A percentile compares a stretch with the other conserved stretches of the same genome.
phyloP scores from a whole-genome alignment of 257 asterid genomes.

The Gentiana macrophylla region DNA sequence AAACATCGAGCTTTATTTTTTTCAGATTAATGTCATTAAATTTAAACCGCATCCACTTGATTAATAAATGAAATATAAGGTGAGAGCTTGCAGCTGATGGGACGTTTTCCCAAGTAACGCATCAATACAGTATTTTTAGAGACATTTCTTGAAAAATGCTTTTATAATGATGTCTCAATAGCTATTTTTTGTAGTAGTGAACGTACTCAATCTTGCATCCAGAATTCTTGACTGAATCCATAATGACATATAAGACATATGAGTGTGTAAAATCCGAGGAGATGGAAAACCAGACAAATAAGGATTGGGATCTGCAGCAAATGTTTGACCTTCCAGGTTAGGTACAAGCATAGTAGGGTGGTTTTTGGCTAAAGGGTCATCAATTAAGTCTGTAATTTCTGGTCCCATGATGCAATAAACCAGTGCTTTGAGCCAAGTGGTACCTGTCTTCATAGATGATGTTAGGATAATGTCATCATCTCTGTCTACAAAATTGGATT shows the following conservation, averaged over 20 bases:
- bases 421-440: conserved; percentile 14
- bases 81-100: too few species aligned
- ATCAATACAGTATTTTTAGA: too few species aligned
- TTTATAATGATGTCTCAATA: too few species aligned
- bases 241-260: background rate
- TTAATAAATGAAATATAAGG: too few species aligned
- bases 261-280: conserved; percentile 1
- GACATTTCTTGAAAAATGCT: too few species aligned
- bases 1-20: too few species aligned
- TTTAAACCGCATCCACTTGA: too few species aligned
- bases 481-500: conserved; percentile 4
- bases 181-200: too few species aligned
- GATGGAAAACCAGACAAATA: conserved; percentile 5
- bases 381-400: background rate
- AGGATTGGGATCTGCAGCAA: background rate
- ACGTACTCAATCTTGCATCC: conserved; percentile 2
- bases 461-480: conserved; percentile 11
- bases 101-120: too few species aligned
- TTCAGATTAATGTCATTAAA: too few species aligned
- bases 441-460: conserved; percentile 12
- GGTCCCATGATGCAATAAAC: conserved; percentile 13
- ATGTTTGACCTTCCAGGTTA: conserved; percentile 5
- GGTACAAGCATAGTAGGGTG: conserved; percentile 7
- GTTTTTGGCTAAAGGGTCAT: conserved; percentile 7
- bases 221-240: conserved; percentile 1